Percentiles rank a stretch among this genome's conserved stretches.
phyloP scores from a whole-genome alignment of 108 stramenopile genomes.

The Skeletonema tropicum region DNA sequence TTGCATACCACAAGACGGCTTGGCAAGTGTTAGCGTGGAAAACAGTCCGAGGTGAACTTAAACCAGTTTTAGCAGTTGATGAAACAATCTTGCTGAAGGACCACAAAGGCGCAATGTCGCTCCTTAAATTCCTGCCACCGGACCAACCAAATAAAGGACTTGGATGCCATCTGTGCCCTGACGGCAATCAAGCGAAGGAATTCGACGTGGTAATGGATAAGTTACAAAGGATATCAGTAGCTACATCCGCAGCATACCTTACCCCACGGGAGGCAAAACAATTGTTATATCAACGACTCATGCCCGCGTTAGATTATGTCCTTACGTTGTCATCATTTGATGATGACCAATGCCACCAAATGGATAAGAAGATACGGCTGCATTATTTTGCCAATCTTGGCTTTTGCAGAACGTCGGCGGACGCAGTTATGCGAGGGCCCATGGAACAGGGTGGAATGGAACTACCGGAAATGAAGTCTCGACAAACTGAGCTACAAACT shows the following conservation, averaged over 20 bases:
- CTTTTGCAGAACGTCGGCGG: not conserved
- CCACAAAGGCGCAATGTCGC: not conserved
- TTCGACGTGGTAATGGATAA: not conserved
- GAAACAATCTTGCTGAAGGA: not conserved
- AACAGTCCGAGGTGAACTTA: not conserved
- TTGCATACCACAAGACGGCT: conserved; percentile 21
- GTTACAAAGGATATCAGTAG: not conserved
- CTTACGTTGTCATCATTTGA: not conserved
- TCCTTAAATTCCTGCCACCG: conserved; percentile 6
- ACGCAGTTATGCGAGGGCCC: not conserved
- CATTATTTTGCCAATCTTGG: not conserved
- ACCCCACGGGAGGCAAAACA: not conserved
- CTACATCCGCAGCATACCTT: not conserved
- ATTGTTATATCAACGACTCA: not conserved
- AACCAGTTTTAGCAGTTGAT: not conserved
- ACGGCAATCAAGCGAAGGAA: not conserved
- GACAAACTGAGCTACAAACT: not conserved
- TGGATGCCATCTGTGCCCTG: not conserved
- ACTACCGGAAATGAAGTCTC: not conserved
- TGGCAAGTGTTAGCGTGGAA: conserved; percentile 2
- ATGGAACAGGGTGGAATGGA: not conserved
- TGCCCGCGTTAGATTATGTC: not conserved
- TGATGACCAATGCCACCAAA: not conserved
- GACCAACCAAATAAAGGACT: conserved; percentile 13
- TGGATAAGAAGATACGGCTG: not conserved